Evolutionary conservation across 2,329 filamentous ascomycete species (phyloP).

Genomic region (Ophiocordyceps sinensis): DNA sequence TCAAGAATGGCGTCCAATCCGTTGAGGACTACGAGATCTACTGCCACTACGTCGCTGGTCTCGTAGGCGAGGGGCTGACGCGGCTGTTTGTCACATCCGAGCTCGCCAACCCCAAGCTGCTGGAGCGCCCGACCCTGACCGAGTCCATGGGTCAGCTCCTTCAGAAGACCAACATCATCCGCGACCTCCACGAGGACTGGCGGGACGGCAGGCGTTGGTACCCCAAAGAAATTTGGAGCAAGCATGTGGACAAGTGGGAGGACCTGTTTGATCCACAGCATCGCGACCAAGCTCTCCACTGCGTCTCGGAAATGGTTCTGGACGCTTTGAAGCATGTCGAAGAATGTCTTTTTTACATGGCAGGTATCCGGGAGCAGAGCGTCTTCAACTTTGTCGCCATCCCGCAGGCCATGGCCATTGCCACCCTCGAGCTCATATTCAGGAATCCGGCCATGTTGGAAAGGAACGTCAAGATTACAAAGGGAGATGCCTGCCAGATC

Average conservation of each 20-base stretch:
- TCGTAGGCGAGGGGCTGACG: conserved; percentile 92
- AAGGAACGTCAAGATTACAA: conserved; percentile 89
- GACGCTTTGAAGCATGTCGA: conserved; percentile 77
- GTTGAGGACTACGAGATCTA: conserved; percentile 88
- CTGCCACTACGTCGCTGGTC: conserved; percentile 94
- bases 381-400: conserved; percentile 99
- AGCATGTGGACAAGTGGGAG: conserved; percentile 79
- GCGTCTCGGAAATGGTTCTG: conserved; percentile 86
- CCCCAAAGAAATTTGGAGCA: conserved; percentile 93
- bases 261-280: conserved; percentile 79
- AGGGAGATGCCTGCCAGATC: conserved; percentile 79
- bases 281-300: conserved; percentile 63
- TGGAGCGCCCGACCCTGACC: conserved; percentile 65
- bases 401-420: conserved; percentile 93
- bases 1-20: conserved; percentile 66
- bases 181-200: conserved; percentile 82
- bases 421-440: conserved; percentile 83
- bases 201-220: conserved; percentile 83
- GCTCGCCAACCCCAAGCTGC: conserved; percentile 72
- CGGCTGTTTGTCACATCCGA: conserved; percentile 76
- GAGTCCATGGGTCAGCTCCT: conserved; percentile 97
- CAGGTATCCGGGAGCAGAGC: conserved; percentile 85
- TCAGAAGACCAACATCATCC: conserved; percentile 98
- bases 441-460: conserved; percentile 78
- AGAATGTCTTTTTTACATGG: conserved; percentile 96